These are phyloP conservation scores for Allantophomopsis lycopodina DNA, from an alignment of 2,329 filamentous ascomycete genomes.

Conservation along the genomic window DNA sequence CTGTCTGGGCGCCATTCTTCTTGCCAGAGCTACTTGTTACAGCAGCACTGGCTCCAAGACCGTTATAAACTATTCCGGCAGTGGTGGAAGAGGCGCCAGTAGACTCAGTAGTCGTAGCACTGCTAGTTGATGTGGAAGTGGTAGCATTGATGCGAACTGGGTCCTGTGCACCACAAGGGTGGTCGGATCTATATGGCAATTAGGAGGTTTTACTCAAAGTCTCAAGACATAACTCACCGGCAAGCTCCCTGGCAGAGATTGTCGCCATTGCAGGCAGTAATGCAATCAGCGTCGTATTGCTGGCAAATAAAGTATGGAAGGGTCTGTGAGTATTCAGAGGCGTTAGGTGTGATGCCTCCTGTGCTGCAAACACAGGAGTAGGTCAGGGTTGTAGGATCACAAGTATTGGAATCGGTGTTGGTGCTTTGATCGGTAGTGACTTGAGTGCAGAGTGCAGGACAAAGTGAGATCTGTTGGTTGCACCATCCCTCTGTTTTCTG, in stretches of 20 bases:
- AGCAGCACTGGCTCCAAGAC: conserved; percentile 24
- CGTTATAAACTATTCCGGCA: conserved; percentile 23
- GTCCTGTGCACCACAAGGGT: conserved; percentile 60
- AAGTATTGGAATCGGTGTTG: conserved; percentile 46
- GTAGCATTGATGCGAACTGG: conserved; percentile 45
- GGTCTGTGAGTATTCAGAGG: conserved; percentile 65
- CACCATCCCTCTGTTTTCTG: conserved; percentile 46
- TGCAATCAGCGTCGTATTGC: conserved; percentile 58
- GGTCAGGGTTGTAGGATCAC: conserved; percentile 46
- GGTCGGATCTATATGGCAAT: conserved; percentile 19
- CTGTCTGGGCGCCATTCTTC: conserved; percentile 18
- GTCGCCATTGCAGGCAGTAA: conserved; percentile 39
- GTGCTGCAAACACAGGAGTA: conserved; percentile 63
- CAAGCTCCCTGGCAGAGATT: conserved; percentile 46
- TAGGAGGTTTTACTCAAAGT: no score
- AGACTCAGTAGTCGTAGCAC: conserved; percentile 22
- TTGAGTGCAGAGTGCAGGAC: conserved; percentile 62
- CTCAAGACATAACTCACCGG: conserved; percentile 22
- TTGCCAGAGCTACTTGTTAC: conserved; percentile 12
- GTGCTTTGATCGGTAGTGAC: conserved; percentile 21
- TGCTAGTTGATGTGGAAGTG: conserved; percentile 24
- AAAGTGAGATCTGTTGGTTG: conserved; percentile 42
- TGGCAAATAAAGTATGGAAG: conserved; percentile 67
- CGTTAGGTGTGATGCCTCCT: conserved; percentile 47
- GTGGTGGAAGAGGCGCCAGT: conserved; percentile 4